Evolutionary conservation across 345 rosid genomes (phyloP).

Genomic region (Pseudoturritis turrita): DNA sequence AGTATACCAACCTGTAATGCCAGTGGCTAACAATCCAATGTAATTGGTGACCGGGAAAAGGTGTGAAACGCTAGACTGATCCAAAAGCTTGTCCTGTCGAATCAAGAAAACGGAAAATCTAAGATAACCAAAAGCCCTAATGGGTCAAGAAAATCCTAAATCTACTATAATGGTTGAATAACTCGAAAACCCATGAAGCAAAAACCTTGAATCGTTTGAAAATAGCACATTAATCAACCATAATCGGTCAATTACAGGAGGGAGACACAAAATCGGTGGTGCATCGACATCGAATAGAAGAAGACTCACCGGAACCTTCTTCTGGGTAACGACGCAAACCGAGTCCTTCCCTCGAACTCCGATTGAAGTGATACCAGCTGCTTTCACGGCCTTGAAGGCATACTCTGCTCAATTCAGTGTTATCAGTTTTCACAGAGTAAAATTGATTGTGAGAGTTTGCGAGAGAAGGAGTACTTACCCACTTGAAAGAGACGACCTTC

Average conservation of each 20-base stretch:
- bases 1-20: constrained; percentile 93
- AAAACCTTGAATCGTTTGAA: no score
- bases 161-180: no score
- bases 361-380: constrained; percentile 93
- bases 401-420: constrained; percentile 49
- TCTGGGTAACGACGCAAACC: constrained; percentile 94
- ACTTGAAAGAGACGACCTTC: constrained; percentile 94
- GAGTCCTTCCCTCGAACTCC: constrained; percentile 97
- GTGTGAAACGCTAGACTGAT: constrained; percentile 87
- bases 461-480: constrained; percentile 34
- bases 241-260: no score
- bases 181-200: background rate
- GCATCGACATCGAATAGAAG: no score
- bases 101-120: background rate
- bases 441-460: background rate
- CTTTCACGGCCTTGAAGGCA: constrained; percentile 97
- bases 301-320: constrained; percentile 94
- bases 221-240: no score
- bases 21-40: constrained; percentile 93
- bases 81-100: constrained; percentile 95
- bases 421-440: background rate
- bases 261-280: background rate
- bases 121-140: background rate
- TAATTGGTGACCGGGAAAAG: constrained; percentile 88
- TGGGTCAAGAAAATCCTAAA: no score